These are phyloP conservation scores for Laguncularia racemosa DNA, from an alignment of 345 rosid genomes.

Conservation along the genomic window DNA sequence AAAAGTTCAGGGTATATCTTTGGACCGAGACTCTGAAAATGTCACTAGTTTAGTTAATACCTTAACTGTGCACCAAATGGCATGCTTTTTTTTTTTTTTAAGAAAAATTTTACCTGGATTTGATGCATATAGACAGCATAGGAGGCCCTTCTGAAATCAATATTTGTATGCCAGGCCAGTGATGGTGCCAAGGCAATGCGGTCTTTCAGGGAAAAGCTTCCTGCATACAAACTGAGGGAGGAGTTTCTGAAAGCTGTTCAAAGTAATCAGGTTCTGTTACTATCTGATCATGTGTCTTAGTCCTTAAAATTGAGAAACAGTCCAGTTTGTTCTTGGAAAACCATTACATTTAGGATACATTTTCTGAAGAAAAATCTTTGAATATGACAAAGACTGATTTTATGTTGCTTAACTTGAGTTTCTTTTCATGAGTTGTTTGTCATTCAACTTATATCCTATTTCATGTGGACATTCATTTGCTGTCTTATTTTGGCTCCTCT, in stretches of 20 bases:
- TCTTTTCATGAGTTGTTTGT: too few relatives aligned
- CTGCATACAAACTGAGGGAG: conserved; percentile 73
- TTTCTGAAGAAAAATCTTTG: too few relatives aligned
- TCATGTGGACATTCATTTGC: too few relatives aligned
- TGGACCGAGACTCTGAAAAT: not conserved
- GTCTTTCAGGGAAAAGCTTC: conserved; percentile 79
- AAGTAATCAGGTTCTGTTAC: conserved; percentile 60
- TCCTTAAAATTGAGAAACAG: not conserved
- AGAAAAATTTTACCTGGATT: not conserved
- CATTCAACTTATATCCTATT: too few relatives aligned
- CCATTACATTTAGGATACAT: too few relatives aligned
- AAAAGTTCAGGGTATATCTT: conserved; percentile 45
- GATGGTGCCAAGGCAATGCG: conserved; percentile 46
- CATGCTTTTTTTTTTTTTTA: not conserved
- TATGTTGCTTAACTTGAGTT: too few relatives aligned
- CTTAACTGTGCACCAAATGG: not conserved
- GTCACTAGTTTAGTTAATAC: not conserved
- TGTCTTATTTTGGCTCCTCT: too few relatives aligned
- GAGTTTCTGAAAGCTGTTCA: conserved; percentile 72
- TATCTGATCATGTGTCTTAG: not conserved
- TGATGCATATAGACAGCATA: not conserved
- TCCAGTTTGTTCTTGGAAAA: too few relatives aligned
- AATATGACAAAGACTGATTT: too few relatives aligned
- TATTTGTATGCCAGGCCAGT: conserved; percentile 38
- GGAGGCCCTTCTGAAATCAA: not conserved